phyloP scores from a whole-genome alignment of 768 basidiomycete genomes.

The Lepiota venenata region DNA sequence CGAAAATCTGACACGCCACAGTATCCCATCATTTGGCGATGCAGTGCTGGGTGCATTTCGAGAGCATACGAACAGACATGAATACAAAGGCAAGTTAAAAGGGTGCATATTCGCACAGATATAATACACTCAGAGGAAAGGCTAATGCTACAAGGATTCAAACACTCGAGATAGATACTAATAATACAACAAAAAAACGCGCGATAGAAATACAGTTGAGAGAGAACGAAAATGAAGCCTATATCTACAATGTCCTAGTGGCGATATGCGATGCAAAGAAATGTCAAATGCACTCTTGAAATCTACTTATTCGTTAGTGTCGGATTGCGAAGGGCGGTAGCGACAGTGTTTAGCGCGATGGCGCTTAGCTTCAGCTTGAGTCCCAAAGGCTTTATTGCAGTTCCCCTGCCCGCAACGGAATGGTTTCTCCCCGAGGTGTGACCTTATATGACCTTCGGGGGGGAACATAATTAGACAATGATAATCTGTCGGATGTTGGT shows the following conservation, averaged over 20 bases:
- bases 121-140: not conserved
- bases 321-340: not conserved
- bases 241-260: too few species aligned
- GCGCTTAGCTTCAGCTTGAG: slow-evolving; percentile 6
- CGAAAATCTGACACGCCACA: not conserved
- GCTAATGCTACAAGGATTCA: not conserved
- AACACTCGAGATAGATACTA: not conserved
- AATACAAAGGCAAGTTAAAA: too few species aligned
- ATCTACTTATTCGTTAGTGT: not conserved
- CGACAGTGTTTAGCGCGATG: slow-evolving; percentile 8
- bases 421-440: slow-evolving; percentile 4
- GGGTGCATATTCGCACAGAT: too few species aligned
- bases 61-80: not conserved
- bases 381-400: slow-evolving; percentile 3
- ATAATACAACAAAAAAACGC: not conserved
- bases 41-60: not conserved
- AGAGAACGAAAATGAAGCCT: too few species aligned
- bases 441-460: not conserved
- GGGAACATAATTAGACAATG: not conserved
- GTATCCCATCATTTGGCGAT: not conserved
- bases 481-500: not conserved
- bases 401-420: slow-evolving; percentile 5
- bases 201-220: too few species aligned
- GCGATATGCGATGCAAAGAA: too few species aligned
- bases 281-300: not conserved